phyloP scores from a whole-genome alignment of 2,329 filamentous ascomycete species.

The Colletotrichum noveboracense region DNA sequence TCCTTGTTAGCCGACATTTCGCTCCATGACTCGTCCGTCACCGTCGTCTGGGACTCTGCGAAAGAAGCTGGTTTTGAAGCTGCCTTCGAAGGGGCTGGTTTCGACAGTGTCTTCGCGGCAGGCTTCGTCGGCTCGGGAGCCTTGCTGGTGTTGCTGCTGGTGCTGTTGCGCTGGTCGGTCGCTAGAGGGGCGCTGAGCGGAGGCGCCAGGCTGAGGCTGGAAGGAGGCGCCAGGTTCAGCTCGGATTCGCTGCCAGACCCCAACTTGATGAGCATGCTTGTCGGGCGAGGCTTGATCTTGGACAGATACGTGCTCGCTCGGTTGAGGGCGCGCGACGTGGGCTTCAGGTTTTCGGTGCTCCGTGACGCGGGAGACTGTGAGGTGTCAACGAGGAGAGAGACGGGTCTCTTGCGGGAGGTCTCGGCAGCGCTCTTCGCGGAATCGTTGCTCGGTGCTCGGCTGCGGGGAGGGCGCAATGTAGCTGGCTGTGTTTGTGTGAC shows the following conservation, averaged over 20 bases:
- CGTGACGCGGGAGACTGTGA: constrained; percentile 31
- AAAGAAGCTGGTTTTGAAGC: constrained; percentile 43
- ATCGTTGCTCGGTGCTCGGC: constrained; percentile 8
- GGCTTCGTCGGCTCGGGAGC: background rate
- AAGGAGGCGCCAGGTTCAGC: constrained; percentile 45
- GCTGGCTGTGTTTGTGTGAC: constrained; percentile 22
- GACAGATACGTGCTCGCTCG: constrained; percentile 55
- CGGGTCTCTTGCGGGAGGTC: constrained; percentile 34
- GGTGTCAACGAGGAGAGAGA: constrained; percentile 26
- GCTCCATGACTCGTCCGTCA: constrained; percentile 50
- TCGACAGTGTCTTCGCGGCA: background rate
- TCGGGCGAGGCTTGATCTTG: constrained; percentile 55
- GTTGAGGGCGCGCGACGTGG: constrained; percentile 42
- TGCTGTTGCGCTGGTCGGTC: background rate
- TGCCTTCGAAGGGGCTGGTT: constrained; percentile 5
- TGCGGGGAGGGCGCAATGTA: constrained; percentile 17
- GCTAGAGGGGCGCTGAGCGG: constrained; percentile 35
- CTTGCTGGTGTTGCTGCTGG: background rate
- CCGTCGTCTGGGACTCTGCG: constrained; percentile 40
- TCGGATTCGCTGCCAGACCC: constrained; percentile 41
- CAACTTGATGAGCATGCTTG: constrained; percentile 45
- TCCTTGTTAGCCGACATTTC: constrained; percentile 53
- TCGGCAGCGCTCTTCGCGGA: constrained; percentile 32
- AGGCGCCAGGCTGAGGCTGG: constrained; percentile 47
- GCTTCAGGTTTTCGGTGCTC: constrained; percentile 40